These are phyloP conservation scores for Pseudocercospora vitis DNA, from an alignment of 2,329 filamentous ascomycete genomes.

Conservation along the genomic window DNA sequence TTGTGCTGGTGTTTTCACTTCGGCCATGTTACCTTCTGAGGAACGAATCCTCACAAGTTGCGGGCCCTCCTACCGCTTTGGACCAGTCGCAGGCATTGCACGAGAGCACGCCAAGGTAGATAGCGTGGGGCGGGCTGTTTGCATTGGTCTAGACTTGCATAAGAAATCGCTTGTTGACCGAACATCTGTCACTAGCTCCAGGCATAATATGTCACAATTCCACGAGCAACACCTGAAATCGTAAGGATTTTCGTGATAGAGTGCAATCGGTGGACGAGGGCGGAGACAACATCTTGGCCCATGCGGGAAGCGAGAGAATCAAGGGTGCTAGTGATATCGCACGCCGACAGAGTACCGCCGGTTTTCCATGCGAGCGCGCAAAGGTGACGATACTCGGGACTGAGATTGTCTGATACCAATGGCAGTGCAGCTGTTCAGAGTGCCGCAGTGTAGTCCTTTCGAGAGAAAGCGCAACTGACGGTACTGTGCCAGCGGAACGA, in stretches of 20 bases:
- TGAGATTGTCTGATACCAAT: neutral
- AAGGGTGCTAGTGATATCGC: neutral
- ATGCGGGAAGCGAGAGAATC: neutral
- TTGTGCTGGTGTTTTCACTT: neutral
- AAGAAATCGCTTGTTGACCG: conserved; percentile 1
- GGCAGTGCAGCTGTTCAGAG: neutral
- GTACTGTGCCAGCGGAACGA: neutral
- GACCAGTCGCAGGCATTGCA: neutral
- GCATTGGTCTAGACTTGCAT: neutral
- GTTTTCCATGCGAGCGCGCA: neutral
- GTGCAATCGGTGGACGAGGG: neutral
- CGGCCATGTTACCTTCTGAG: neutral
- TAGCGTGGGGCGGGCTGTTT: neutral
- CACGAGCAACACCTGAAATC: neutral
- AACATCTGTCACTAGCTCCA: neutral
- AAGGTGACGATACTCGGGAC: neutral
- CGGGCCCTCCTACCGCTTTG: neutral
- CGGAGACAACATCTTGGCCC: neutral
- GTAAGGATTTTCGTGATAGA: neutral
- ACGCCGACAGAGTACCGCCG: neutral
- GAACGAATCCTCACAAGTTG: neutral
- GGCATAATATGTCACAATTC: neutral
- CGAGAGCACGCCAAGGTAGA: conserved; percentile 3
- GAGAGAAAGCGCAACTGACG: neutral
- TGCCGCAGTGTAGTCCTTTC: neutral